Conservation (phyloP, 2,329 filamentous ascomycete species). For the Apiospora arundinis region DNA sequence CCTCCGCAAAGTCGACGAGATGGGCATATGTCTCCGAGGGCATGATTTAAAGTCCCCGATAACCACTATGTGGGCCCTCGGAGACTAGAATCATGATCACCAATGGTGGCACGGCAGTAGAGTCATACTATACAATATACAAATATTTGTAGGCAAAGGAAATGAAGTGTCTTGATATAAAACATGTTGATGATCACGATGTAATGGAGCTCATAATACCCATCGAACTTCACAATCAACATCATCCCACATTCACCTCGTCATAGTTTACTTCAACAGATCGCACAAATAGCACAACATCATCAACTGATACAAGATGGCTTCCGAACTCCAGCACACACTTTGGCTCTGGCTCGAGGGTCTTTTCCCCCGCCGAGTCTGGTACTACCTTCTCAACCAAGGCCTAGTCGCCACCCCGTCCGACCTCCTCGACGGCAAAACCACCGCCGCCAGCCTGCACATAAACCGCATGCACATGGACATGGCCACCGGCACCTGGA, state of each 20-base stretch:
- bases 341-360: slow-evolving; percentile 16
- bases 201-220: not conserved
- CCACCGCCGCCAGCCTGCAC: not conserved
- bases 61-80: not conserved
- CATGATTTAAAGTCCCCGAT: not conserved
- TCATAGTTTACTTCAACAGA: not conserved
- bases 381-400: slow-evolving; percentile 8
- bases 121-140: not conserved
- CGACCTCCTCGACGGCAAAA: slow-evolving; percentile 7
- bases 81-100: not conserved
- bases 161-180: not conserved
- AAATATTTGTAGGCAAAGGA: no score
- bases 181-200: not conserved
- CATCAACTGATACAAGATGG: not conserved
- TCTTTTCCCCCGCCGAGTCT: not conserved
- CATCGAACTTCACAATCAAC: not conserved
- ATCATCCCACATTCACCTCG: no score
- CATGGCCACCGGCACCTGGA: slow-evolving; percentile 1
- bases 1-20: not conserved
- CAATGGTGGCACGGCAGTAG: no score
- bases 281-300: not conserved
- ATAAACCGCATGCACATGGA: slow-evolving; percentile 4
- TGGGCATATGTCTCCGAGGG: slow-evolving; percentile 3
- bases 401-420: not conserved
- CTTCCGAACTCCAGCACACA: slow-evolving; percentile 1